These are phyloP conservation scores for Sclerotinia minor DNA, from an alignment of 2,329 filamentous ascomycete genomes.

Conservation along the genomic window DNA sequence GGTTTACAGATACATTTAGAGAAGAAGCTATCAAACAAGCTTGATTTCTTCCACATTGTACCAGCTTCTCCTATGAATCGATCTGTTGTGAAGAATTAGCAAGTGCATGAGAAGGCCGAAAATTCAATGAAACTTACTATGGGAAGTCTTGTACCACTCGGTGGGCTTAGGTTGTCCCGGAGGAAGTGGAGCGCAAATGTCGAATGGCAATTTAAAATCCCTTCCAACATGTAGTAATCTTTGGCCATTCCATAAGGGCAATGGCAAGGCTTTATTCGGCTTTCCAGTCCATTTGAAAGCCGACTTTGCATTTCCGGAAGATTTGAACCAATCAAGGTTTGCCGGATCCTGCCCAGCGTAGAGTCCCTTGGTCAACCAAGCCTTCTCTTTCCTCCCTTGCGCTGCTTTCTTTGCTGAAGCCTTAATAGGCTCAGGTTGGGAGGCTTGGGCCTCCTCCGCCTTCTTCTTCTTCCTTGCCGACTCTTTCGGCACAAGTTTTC, in stretches of 20 bases:
- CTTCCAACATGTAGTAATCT: slow-evolving; percentile 69
- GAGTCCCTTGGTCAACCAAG: slow-evolving; percentile 76
- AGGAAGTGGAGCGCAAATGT: slow-evolving; percentile 84
- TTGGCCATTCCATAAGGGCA: slow-evolving; percentile 77
- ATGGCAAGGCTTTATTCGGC: slow-evolving; percentile 62
- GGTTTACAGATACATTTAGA: slow-evolving; percentile 76
- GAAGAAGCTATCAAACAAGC: slow-evolving; percentile 70
- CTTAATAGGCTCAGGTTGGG: slow-evolving; percentile 13
- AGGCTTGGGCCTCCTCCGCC: slow-evolving; percentile 36
- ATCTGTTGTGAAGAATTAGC: slow-evolving; percentile 54
- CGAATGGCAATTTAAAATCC: slow-evolving; percentile 86
- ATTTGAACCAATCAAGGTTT: slow-evolving; percentile 36
- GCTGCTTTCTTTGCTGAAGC: slow-evolving; percentile 28
- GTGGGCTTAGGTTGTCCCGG: slow-evolving; percentile 87
- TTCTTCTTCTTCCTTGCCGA: slow-evolving; percentile 43
- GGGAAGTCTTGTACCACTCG: slow-evolving; percentile 88
- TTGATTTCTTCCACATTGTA: slow-evolving; percentile 77
- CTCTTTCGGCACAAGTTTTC: slow-evolving; percentile 55
- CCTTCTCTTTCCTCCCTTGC: slow-evolving; percentile 37
- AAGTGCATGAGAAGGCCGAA: not conserved
- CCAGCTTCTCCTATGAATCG: slow-evolving; percentile 85
- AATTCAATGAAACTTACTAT: slow-evolving; percentile 61
- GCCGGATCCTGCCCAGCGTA: slow-evolving; percentile 74
- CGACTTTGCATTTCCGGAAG: slow-evolving; percentile 23
- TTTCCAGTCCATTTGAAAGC: slow-evolving; percentile 47